Conservation (phyloP, 116 monocot genomes). For the Trichopus zeylanicus region DNA sequence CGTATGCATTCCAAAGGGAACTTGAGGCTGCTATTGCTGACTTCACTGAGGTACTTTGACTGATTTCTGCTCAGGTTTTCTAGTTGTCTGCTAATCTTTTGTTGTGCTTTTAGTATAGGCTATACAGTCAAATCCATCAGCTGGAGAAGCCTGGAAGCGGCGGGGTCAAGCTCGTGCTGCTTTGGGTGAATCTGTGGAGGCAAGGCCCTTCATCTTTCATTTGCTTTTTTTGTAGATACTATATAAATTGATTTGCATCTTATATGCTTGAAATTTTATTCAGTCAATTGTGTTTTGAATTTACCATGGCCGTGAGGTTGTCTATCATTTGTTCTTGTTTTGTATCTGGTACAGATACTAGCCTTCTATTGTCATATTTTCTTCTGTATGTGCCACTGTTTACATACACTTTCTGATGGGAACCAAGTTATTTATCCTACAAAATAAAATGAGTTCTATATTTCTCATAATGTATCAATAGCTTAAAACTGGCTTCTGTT, state of each 20-base stretch:
- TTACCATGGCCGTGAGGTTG: not conserved
- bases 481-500: not conserved
- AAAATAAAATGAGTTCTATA: too few relatives aligned
- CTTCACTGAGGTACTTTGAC: slow-evolving; percentile 64
- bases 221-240: not conserved
- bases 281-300: not conserved
- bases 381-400: too few relatives aligned
- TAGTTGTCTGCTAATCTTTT: not conserved
- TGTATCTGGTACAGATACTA: not conserved
- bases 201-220: slow-evolving; percentile 8
- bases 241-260: not conserved
- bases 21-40: slow-evolving; percentile 86
- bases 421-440: too few relatives aligned
- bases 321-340: not conserved
- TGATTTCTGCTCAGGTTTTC: not conserved
- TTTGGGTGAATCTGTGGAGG: slow-evolving; percentile 68
- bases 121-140: slow-evolving; percentile 63
- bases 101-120: slow-evolving; percentile 32
- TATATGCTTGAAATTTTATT: not conserved
- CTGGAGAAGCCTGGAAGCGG: slow-evolving; percentile 93
- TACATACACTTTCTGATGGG: too few relatives aligned
- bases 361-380: not conserved
- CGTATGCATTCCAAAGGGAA: slow-evolving; percentile 89
- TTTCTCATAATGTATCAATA: too few relatives aligned
- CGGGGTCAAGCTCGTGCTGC: slow-evolving; percentile 93